Conservation (phyloP, 2,329 filamentous ascomycete species). For the Colletotrichum zoysiae region DNA sequence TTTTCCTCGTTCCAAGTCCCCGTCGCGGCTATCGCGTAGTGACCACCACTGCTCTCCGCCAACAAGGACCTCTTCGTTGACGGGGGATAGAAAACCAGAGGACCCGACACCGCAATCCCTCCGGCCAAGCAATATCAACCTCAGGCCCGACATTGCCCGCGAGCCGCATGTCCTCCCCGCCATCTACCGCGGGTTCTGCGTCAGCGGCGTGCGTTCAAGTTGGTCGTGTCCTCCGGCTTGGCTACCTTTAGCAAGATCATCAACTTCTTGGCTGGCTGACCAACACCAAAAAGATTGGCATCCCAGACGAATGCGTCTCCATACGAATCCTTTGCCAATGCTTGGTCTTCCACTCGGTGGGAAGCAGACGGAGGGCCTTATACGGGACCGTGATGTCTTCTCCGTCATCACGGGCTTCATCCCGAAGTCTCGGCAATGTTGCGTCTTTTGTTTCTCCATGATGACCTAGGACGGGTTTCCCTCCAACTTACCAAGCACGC, state of each 20-base stretch:
- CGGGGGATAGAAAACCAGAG: neutral
- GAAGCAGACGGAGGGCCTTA: slow-evolving; percentile 16
- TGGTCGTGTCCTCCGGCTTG: slow-evolving; percentile 3
- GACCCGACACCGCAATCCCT: neutral
- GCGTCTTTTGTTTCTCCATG: neutral
- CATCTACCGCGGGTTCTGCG: slow-evolving; percentile 56
- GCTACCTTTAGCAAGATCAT: neutral
- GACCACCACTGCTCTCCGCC: neutral
- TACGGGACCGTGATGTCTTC: slow-evolving; percentile 10
- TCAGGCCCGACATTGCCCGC: too few relatives aligned
- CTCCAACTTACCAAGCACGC: neutral
- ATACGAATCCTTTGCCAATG: slow-evolving; percentile 27
- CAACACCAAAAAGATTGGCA: slow-evolving; percentile 9
- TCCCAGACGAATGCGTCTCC: slow-evolving; percentile 3
- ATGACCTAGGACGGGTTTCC: neutral
- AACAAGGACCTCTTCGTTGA: neutral
- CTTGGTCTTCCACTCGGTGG: slow-evolving; percentile 26
- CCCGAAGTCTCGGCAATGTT: neutral
- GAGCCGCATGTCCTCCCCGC: neutral
- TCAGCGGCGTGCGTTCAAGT: slow-evolving; percentile 10
- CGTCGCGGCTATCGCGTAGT: neutral
- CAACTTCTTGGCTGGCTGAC: slow-evolving; percentile 21
- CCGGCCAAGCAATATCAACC: neutral
- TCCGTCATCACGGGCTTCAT: slow-evolving; percentile 5
- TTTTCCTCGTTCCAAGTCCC: neutral